Evolutionary conservation across 768 basidiomycete species (phyloP), one percentile per base, ranked within the genome.

Genomic region (Piloderma croceum): DNA sequence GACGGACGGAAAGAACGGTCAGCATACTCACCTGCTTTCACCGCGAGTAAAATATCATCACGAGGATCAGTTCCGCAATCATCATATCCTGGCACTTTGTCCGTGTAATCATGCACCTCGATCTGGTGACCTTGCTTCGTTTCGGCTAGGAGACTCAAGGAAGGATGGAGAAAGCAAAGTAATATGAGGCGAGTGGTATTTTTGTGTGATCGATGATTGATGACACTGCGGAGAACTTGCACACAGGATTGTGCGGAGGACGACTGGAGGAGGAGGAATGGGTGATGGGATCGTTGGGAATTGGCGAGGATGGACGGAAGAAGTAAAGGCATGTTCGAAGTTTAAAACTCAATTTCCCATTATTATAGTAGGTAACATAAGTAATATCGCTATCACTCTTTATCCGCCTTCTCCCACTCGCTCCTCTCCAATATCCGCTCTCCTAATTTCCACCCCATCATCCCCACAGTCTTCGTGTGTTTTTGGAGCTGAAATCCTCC

Each of bases 141-240:
- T 42, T 51, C 51, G 41, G 63, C 55, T 12, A 77, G 57, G 50
- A 73, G 56, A 24, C 68, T 59, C 15, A 74, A 62, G 3, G 75
- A 71, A 51, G 81, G 71, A 36, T 73, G 65, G 34, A 83, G 69
- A 37, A 81, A 60, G 53, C 71, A 79, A 43, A 84, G 76, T 34
- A 85, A 54, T 20, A 82, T 44, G 21, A 65, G 46, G 11, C 50
- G 42, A 38, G 46, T 32, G 46, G 48, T 45, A 43, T 52, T 36
- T 45, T 43, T 59, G 39, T 48, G 43, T 19, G 34, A 32, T 12
- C 48, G 49, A 24, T 38, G 32, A 43, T 51, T 48, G 37, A 79
- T 51, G 17, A 81, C 39, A 34, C 61, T 64, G 23, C 71, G 70
- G 10, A 84, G 63, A 23, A 84, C 52, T 7, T 81, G 76, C 31